Base-by-base conservation (phyloP, 148 eudicot species). In the Rhododendron vialii region DNA sequence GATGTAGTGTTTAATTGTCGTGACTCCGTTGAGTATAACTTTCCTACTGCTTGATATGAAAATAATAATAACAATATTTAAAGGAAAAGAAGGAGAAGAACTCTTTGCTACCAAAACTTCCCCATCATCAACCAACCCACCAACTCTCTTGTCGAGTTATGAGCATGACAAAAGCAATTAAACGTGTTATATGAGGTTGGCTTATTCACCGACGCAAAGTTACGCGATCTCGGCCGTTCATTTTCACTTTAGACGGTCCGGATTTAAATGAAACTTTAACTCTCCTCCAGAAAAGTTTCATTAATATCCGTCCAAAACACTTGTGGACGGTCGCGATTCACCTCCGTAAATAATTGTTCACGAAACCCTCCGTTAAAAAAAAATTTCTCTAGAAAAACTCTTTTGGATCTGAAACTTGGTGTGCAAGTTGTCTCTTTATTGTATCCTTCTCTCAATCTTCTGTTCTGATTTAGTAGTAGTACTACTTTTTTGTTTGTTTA, bases 41-140 rank as follows among this genome's bases (percentile, higher is more conserved):
- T 20, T 20, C 65, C 61, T 2, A 57, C 18, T 15, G 48, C 48
- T 45, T 2, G 18, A 53, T 53, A 53, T 50, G 15, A 15, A 53
- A 53, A 10, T 7, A 48, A 48, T 48, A 51, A 13, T 51, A 51
- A 51, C 17, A 51, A 51, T 51, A 55, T 18, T 59, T 20, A 17
- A 55, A 35, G 1, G 47, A 65, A 43, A 41, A 28, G 74, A 67
- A 71, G 24, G 5, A 28, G 45, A 83, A 41, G 53, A 71, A 33
- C 10, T 20, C 6, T 33, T 74, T 74, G 33, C 76, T 73, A 59
- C 43, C 65, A 24, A 55, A 81, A 69, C 82, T 18, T 57, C 12
- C 36, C 67, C 36, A 81, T 50, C 78, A 24, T 24, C 48, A 80
- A 83, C 84, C 59, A 67, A 38, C 83, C 82, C 85, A 83, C 88